These are phyloP conservation scores for Austroboletus festivus DNA, from an alignment of 768 basidiomycete species.

Conservation along the genomic window DNA sequence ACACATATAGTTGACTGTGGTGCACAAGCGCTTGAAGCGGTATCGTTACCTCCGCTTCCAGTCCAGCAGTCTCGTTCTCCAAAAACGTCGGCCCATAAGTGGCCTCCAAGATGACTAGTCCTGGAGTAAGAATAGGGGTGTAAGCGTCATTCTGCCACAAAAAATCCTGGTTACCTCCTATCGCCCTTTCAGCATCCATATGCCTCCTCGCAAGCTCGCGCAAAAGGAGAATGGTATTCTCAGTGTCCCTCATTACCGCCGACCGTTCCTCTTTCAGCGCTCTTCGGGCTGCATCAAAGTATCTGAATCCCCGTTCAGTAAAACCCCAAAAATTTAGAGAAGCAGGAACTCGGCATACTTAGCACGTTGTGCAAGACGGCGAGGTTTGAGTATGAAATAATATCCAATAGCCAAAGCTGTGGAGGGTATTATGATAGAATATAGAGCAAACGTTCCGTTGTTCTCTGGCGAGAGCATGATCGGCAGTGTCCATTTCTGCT, in stretches of 20 bases:
- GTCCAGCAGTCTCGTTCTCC: constrained; percentile 48
- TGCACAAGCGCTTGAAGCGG: constrained; percentile 80
- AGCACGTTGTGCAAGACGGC: constrained; percentile 49
- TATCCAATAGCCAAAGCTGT: constrained; percentile 50
- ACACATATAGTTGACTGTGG: constrained; percentile 74
- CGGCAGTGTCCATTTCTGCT: constrained; percentile 57
- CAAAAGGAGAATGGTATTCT: constrained; percentile 60
- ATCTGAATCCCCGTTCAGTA: constrained; percentile 40
- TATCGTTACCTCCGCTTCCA: constrained; percentile 73
- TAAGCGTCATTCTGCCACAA: constrained; percentile 1
- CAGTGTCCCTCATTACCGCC: constrained; percentile 58
- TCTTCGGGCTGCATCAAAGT: constrained; percentile 62
- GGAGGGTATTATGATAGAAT: constrained; percentile 54
- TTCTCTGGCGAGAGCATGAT: constrained; percentile 52
- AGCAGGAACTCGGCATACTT: constrained; percentile 41
- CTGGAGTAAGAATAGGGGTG: constrained; percentile 38
- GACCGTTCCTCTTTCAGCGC: constrained; percentile 63
- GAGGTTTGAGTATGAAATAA: constrained; percentile 55
- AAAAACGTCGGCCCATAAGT: constrained; percentile 60
- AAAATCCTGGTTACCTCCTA: constrained; percentile 59
- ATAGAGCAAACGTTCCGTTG: constrained; percentile 46
- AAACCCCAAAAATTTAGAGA: constrained; percentile 10
- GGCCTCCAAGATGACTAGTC: constrained; percentile 75
- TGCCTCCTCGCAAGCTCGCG: constrained; percentile 65
- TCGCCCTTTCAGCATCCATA: constrained; percentile 57